Base-by-base conservation (phyloP, 768 basidiomycete species). In the Artomyces pyxidatus region DNA sequence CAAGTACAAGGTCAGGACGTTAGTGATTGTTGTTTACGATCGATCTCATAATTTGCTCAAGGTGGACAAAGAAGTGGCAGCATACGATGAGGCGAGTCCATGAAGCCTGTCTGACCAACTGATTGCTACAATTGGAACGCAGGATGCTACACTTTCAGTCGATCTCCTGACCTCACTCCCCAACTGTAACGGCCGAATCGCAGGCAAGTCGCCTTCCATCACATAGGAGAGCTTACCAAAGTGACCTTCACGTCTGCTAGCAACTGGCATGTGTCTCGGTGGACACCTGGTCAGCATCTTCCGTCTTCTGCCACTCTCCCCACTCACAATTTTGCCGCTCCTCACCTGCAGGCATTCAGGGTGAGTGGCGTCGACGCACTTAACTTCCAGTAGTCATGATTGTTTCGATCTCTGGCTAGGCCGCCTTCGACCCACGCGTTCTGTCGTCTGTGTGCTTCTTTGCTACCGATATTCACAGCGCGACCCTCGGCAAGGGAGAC, bases 161-260 rank as follows among this genome's bases (percentile, higher is more conserved):
- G 88, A 96, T 61, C 69, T 94, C 7, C 71, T 98, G 19, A 61
- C 63, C 27, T 80, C 81, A 0, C 71, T 87, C 52, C 70, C 72
- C 12, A 94, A 88, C 62, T 98, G 95, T 68, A 95, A 85, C 58
- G 95, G 95, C 5, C 79, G 89, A 37, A 88, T 98, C 55, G 92
- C 88, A 50, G 79, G 88, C 87, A 43, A 30, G 74, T 59, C 12
- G 44, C 23, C 0, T 21, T 32, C n/a, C 10, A 29, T 4, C 21
- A 9, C 14, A 19, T 22, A 6, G 11, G 37, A 29, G 26, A 10
- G n/a, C n/a, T n/a, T n/a, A n/a, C 16, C n/a, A 23, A 7, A 19
- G 22, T 21, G 23, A 28, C 26, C 12, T 26, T 4, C 44, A 19
- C 60, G 60, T 60, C 44, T n/a, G 59, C 23, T 57, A 85, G 85